Conservation (phyloP, 163 green algal genomes). For the Chlorella variabilis region DNA sequence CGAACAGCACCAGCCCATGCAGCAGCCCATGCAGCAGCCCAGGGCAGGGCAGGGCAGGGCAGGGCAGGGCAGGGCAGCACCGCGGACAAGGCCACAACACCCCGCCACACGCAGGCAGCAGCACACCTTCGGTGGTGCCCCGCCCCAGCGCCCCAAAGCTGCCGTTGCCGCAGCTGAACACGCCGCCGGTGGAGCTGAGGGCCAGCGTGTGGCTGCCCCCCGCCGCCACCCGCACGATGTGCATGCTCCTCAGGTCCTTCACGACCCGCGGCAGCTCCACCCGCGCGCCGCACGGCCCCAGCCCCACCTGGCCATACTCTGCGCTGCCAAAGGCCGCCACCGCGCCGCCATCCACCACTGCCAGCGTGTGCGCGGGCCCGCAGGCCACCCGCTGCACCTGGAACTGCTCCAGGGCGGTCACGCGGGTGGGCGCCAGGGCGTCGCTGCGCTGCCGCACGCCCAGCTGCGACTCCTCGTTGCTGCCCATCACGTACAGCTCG, state of each 20-base stretch:
- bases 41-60: neutral
- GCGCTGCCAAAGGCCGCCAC: conserved; percentile 47
- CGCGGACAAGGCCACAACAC: no score
- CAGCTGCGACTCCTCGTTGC: conserved; percentile 67
- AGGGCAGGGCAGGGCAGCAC: no score
- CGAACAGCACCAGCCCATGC: no score
- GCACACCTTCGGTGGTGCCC: conserved; percentile 2
- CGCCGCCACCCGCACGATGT: conserved; percentile 58
- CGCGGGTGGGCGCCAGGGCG: conserved; percentile 18
- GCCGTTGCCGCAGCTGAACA: conserved; percentile 59
- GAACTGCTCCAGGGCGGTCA: conserved; percentile 53
- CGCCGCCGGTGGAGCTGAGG: conserved; percentile 49
- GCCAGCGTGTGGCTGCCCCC: conserved; percentile 66
- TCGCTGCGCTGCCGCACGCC: conserved; percentile 17
- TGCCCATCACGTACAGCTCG: conserved; percentile 66
- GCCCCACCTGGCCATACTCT: conserved; percentile 63
- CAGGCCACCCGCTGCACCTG: conserved; percentile 49
- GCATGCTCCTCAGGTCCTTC: conserved; percentile 17
- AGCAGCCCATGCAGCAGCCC: no score
- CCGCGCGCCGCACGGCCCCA: conserved; percentile 14
- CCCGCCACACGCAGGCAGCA: neutral
- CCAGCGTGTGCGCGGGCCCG: conserved; percentile 62
- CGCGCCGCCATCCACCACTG: conserved; percentile 56
- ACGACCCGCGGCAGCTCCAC: conserved; percentile 25
- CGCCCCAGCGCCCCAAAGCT: conserved; percentile 38